Evolutionary conservation across 257 asterid genomes (phyloP).

Genomic region (Solanum sejunctum): DNA sequence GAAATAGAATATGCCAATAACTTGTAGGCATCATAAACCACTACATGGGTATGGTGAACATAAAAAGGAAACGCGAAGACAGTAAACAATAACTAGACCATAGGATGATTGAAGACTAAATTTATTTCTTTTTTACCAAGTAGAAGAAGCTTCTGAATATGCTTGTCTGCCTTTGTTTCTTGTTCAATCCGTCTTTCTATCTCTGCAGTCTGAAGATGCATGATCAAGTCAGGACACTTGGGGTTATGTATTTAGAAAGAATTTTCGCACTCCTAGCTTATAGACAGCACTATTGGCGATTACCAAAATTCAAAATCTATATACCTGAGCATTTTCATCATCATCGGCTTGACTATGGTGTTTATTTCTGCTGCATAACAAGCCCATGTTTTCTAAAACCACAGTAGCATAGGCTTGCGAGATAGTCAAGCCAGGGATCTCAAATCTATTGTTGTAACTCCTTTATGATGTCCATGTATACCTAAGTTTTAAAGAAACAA

Average conservation of each 20-base stretch:
- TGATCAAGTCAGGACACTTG: background rate
- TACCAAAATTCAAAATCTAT: background rate
- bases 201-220: slow-evolving; percentile 68
- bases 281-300: background rate
- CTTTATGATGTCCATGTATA: slow-evolving; percentile 13
- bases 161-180: slow-evolving; percentile 94
- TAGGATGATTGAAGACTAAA: background rate
- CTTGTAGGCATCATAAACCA: background rate
- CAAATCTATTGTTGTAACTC: slow-evolving; percentile 7
- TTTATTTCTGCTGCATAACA: slow-evolving; percentile 81
- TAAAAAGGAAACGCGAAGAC: background rate
- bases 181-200: slow-evolving; percentile 94
- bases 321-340: slow-evolving; percentile 85
- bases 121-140: slow-evolving; percentile 38
- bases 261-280: background rate
- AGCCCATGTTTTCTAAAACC: slow-evolving; percentile 57
- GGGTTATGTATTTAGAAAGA: background rate
- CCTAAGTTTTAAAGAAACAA: slow-evolving; percentile 9
- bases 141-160: slow-evolving; percentile 89
- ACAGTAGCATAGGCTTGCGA: slow-evolving; percentile 30
- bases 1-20: background rate
- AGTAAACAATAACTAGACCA: background rate
- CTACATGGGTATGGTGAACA: background rate
- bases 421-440: slow-evolving; percentile 24
- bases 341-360: slow-evolving; percentile 50